Evolutionary conservation across 257 asterid species (phyloP).

Genomic region (Solanum microdontum): DNA sequence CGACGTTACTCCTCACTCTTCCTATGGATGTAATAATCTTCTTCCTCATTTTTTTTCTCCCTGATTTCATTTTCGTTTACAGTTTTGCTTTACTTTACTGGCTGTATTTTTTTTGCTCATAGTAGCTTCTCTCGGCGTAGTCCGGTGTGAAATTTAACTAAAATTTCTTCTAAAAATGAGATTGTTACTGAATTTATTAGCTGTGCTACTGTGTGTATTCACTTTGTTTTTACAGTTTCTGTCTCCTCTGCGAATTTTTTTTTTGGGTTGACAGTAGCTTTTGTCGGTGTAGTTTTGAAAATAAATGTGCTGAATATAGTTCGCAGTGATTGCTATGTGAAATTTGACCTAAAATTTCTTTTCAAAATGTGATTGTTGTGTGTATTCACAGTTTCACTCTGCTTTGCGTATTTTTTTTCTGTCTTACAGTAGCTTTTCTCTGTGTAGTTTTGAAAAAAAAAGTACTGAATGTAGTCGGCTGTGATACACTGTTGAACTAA

Average conservation of each 20-base stretch:
- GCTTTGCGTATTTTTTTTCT: no score
- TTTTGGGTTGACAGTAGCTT: constrained; percentile 6
- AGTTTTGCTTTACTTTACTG: neutral
- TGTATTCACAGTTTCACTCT: neutral
- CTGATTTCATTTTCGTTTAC: neutral
- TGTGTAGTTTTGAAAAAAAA: neutral
- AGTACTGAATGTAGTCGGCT: neutral
- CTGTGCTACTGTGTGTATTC: neutral
- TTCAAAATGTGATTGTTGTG: neutral
- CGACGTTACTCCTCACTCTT: neutral
- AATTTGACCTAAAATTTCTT: neutral
- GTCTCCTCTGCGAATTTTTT: constrained; percentile 1
- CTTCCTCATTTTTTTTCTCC: neutral
- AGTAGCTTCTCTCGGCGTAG: constrained; percentile 4
- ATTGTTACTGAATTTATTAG: neutral
- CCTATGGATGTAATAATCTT: neutral
- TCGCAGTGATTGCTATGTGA: neutral
- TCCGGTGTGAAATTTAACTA: neutral
- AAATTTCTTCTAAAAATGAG: neutral
- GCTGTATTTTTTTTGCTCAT: neutral
- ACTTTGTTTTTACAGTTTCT: neutral
- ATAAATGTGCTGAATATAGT: neutral
- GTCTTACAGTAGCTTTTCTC: neutral
- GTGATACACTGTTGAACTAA: constrained; percentile 39
- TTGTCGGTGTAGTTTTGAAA: neutral